These are phyloP conservation scores for Candida awuae DNA, from an alignment of 805 yeast genomes.

Conservation along the genomic window DNA sequence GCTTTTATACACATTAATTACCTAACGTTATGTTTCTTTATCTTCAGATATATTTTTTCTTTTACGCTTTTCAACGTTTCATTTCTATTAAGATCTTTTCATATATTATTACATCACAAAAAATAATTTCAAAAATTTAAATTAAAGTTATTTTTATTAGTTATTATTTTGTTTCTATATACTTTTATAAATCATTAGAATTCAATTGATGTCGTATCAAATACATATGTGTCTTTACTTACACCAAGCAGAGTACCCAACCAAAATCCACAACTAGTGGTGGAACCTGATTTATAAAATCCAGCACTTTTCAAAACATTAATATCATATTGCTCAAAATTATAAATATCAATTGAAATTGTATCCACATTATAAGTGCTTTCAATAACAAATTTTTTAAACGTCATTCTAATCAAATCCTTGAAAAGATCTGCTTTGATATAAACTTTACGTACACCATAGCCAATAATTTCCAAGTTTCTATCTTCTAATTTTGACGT, in stretches of 20 bases:
- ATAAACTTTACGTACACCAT: constrained; percentile 65
- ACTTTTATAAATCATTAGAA: constrained; percentile 5
- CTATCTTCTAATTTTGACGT: constrained; percentile 31
- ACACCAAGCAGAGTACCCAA: constrained; percentile 16
- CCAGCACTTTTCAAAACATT: constrained; percentile 33
- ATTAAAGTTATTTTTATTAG: too few species aligned
- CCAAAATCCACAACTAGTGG: constrained; percentile 6
- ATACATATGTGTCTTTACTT: constrained; percentile 16
- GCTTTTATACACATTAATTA: too few species aligned
- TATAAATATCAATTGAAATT: constrained; percentile 41
- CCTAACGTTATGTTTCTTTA: too few species aligned
- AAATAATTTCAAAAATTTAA: too few species aligned
- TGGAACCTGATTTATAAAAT: constrained; percentile 33
- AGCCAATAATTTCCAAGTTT: constrained; percentile 40
- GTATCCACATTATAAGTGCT: constrained; percentile 12
- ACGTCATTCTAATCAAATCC: constrained; percentile 37
- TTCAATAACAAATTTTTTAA: constrained; percentile 17
- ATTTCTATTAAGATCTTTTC: too few species aligned
- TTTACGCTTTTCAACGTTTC: too few species aligned
- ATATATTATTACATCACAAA: too few species aligned
- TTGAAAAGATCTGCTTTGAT: constrained; percentile 53
- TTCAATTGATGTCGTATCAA: constrained; percentile 12
- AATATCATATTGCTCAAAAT: constrained; percentile 40
- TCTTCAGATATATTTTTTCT: too few species aligned
- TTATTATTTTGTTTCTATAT: background rate